These are phyloP conservation scores for Posidonia australis DNA, from an alignment of 106 monocot genomes.

Conservation along the genomic window DNA sequence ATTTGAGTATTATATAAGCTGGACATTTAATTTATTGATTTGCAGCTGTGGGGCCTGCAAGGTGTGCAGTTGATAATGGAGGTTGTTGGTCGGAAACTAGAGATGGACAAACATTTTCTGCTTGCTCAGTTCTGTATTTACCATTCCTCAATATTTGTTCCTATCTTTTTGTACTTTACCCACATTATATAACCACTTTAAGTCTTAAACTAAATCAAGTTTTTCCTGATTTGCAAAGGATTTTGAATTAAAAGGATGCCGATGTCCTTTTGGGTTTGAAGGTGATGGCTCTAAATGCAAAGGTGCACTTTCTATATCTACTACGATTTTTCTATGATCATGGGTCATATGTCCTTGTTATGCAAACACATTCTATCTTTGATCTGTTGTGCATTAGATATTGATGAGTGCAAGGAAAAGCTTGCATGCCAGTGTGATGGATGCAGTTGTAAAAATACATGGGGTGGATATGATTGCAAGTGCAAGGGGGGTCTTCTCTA, in stretches of 20 bases:
- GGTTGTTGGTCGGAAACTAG: conserved; percentile 74
- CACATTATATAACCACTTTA: no score
- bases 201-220: neutral
- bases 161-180: neutral
- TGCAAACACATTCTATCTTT: neutral
- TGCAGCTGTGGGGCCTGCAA: conserved; percentile 75
- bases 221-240: conserved; percentile 23
- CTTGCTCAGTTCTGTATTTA: conserved; percentile 59
- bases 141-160: no score
- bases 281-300: conserved; percentile 69
- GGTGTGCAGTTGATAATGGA: conserved; percentile 63
- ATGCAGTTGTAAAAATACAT: conserved; percentile 76
- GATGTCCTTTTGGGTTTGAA: conserved; percentile 67
- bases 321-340: no score
- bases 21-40: neutral
- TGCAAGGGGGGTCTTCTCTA: conserved; percentile 62
- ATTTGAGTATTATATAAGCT: no score
- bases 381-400: conserved; percentile 30
- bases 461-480: conserved; percentile 87
- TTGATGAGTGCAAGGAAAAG: conserved; percentile 74
- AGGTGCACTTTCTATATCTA: no score
- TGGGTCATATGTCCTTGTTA: no score
- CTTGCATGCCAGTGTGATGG: conserved; percentile 73
- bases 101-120: conserved; percentile 45
- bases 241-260: conserved; percentile 41